Base-by-base conservation (phyloP, 257 asterid genomes). In the Nicotiana noctiflora region DNA sequence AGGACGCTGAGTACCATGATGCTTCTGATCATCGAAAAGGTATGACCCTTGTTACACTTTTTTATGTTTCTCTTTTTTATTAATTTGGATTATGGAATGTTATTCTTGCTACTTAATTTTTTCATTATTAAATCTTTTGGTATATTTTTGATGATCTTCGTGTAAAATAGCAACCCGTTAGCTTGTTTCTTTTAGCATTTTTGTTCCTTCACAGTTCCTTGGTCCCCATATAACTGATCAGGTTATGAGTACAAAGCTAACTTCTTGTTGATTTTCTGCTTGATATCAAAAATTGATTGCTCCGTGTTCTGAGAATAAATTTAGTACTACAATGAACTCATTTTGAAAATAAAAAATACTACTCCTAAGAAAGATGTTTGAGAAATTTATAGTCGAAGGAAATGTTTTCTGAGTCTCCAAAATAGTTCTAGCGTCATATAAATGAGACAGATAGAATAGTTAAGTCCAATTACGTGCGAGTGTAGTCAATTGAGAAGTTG, bases 11-110 rank as follows among this genome's bases (percentile, higher is more conserved):
- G 90, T 91, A 70, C 80, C 98, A 92, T 34, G 97, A 90, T 64
- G 96, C 94, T n/a, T 53, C 92, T 21, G 97, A 91, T 78, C 91
- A 87, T 79, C 88, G 91, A 64, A 92, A 91, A 90, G 97, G 96
- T 91, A 37, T 77, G 25, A 17, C 7, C 21, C 18, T 56, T 31
- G 66, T 32, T 76, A 44, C 52, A 40, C 49, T 8, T 76, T 8
- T 51, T 25, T 49, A 15, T 23, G 21, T 18, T 37, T 25, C 14
- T 49, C 27, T 19, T 15, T 56, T 76, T 31, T 13, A 8, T 53
- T 17, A 10, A 19, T 11, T 68, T 68, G 76, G 18, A 67, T 67
- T 8, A 34, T 34, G 27, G 29, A 66, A 18, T 51, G 8, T 4
- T 21, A 12, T 52, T 63, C 15, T 34, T n/a, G 3, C 31, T 14